Conservation (phyloP, 495 filamentous ascomycete genomes). For the Penicillium argentinense region DNA sequence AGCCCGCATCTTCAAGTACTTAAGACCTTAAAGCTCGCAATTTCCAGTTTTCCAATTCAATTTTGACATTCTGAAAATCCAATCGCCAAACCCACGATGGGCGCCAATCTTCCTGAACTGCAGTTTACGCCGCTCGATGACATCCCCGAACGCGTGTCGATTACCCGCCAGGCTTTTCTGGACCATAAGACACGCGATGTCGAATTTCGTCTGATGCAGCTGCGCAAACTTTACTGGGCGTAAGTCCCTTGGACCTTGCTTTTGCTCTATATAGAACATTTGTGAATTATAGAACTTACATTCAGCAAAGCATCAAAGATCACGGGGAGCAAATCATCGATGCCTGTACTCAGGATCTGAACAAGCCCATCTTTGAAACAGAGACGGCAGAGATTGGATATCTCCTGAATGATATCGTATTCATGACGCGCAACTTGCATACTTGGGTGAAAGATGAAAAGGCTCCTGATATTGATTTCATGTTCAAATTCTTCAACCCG, state of each 20-base stretch:
- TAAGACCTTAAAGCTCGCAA: no score
- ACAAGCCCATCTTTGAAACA: conserved; percentile 69
- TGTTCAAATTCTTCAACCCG: conserved; percentile 65
- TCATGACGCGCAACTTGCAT: conserved; percentile 69
- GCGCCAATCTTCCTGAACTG: conserved; percentile 51
- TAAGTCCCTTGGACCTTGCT: no score
- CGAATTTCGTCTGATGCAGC: conserved; percentile 77
- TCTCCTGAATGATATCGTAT: conserved; percentile 75
- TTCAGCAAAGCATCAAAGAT: conserved; percentile 62
- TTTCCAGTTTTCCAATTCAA: no score
- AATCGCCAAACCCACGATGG: no score
- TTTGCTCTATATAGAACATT: no score
- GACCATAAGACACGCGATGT: conserved; percentile 78
- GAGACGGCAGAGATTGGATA: conserved; percentile 67
- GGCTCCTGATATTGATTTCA: conserved; percentile 64
- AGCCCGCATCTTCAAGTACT: no score
- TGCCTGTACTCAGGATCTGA: conserved; percentile 71
- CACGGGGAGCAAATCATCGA: conserved; percentile 65
- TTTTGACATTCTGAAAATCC: no score
- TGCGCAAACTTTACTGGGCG: conserved; percentile 93
- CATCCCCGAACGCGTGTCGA: conserved; percentile 60
- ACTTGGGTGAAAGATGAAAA: conserved; percentile 81
- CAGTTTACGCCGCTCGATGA: conserved; percentile 64
- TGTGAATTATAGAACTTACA: no score
- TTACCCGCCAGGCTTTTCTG: conserved; percentile 62